A percentile compares a stretch with the other conserved stretches of the same genome.
Evolutionary conservation across 345 rosid genomes (phyloP).

Genomic region (Psidium friedrichsthalianum): DNA sequence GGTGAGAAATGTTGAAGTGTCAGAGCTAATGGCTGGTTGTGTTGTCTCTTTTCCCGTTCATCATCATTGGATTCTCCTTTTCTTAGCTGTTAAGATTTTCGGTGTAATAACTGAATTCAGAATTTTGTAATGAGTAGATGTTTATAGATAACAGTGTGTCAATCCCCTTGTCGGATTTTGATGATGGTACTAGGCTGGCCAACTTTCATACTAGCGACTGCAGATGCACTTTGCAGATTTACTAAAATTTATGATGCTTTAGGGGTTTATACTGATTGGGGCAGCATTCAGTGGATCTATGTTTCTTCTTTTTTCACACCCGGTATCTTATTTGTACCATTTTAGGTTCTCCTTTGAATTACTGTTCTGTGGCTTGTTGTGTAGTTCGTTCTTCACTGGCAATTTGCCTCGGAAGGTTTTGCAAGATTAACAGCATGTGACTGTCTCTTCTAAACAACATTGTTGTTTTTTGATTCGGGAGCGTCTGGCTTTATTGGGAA

Average conservation of each 20-base stretch:
- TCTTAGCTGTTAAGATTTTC: neutral
- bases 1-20: neutral
- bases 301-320: neutral
- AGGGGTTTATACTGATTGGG: neutral
- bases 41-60: neutral
- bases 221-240: neutral
- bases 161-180: neutral
- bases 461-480: no score
- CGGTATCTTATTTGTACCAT: neutral
- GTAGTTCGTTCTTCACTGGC: neutral
- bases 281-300: neutral
- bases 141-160: conserved; percentile 1
- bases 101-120: conserved; percentile 2
- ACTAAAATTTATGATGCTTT: neutral
- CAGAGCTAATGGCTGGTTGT: neutral
- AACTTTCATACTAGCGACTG: neutral
- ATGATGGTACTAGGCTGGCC: neutral
- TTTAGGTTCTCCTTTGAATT: neutral
- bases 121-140: conserved; percentile 3
- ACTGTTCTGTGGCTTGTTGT: neutral
- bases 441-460: neutral
- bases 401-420: neutral
- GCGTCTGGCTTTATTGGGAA: no score
- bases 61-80: neutral
- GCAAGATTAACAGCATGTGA: neutral